These are phyloP conservation scores for Pterocarpus santalinus DNA, from an alignment of 306 rosid genomes.

Conservation along the genomic window DNA sequence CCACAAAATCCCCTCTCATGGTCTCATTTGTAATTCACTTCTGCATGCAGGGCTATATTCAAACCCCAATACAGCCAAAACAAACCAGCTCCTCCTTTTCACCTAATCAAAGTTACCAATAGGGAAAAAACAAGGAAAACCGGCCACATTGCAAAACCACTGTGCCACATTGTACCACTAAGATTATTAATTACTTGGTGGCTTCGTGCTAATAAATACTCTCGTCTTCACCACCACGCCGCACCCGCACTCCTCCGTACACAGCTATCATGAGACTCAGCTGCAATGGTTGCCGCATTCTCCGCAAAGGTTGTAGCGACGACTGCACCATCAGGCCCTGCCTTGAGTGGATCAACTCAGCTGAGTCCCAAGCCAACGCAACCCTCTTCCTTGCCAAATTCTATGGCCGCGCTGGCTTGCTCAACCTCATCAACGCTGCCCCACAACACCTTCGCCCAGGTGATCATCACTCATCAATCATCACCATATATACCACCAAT, in stretches of 20 bases:
- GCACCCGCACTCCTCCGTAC: no score
- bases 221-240: no score
- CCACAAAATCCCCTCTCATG: neutral
- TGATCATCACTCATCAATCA: neutral
- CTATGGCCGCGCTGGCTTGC: constrained; percentile 77
- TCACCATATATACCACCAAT: no score
- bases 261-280: constrained; percentile 56
- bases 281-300: constrained; percentile 84
- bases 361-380: constrained; percentile 78
- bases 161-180: neutral
- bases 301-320: constrained; percentile 73
- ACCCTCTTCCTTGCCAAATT: constrained; percentile 85
- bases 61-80: constrained; percentile 16
- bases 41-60: constrained; percentile 23
- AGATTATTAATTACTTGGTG: neutral
- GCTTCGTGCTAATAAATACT: constrained; percentile 10
- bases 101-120: neutral
- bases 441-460: constrained; percentile 58
- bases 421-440: constrained; percentile 71
- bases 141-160: neutral
- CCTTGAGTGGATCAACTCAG: constrained; percentile 67
- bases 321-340: constrained; percentile 67
- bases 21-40: constrained; percentile 2
- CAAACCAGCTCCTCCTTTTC: neutral
- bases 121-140: neutral